These are phyloP conservation scores for Pythium folliculosum DNA, from an alignment of 352 stramenopile species.

Conservation along the genomic window DNA sequence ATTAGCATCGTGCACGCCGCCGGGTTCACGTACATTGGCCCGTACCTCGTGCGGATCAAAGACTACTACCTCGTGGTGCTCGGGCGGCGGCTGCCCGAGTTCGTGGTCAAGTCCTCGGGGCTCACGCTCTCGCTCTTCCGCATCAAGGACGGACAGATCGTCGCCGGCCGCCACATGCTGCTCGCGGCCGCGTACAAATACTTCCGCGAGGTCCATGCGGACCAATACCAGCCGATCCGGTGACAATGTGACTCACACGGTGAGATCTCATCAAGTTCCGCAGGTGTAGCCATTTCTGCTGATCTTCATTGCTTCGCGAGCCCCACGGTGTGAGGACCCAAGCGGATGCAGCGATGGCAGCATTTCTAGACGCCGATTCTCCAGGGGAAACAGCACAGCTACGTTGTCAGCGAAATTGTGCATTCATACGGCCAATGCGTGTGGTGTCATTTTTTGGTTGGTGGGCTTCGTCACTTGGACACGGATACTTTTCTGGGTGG, in stretches of 20 bases:
- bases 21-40: conserved; percentile 18
- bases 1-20: conserved; percentile 20
- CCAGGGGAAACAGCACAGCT: no score
- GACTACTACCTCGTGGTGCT: conserved; percentile 25
- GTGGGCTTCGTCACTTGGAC: conserved; percentile 1
- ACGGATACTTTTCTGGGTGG: not conserved
- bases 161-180: conserved; percentile 17
- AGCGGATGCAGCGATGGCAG: no score
- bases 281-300: conserved; percentile 3
- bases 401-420: no score
- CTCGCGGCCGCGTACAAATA: conserved; percentile 15
- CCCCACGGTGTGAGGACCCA: no score
- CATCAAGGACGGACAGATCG: conserved; percentile 6
- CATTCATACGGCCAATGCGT: not conserved
- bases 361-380: no score
- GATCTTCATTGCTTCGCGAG: not conserved
- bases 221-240: conserved; percentile 15
- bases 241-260: not conserved
- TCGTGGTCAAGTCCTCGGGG: conserved; percentile 11
- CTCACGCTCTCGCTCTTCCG: conserved; percentile 19
- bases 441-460: not conserved
- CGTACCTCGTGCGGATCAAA: conserved; percentile 26
- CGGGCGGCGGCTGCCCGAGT: conserved; percentile 3
- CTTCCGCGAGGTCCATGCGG: conserved; percentile 9
- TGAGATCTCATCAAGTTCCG: not conserved